phyloP scores from a whole-genome alignment of 192 early-diverging fungal species.

The Umbelopsis ramanniana region DNA sequence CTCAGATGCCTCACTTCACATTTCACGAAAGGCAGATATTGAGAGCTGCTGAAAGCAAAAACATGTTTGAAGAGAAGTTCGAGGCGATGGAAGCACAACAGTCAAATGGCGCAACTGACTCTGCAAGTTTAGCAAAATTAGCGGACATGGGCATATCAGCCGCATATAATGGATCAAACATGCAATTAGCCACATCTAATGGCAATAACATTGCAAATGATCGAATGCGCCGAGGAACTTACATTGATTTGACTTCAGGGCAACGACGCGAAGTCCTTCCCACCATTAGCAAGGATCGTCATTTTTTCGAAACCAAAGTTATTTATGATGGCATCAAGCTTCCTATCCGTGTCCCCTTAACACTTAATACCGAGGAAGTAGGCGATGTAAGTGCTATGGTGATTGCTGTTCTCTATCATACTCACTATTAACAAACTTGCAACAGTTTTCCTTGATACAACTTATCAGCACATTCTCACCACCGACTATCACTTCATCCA shows the following conservation, averaged over 20 bases:
- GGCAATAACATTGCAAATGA: not conserved
- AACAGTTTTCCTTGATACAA: conserved; percentile 81
- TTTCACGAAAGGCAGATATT: conserved; percentile 83
- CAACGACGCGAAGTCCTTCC: conserved; percentile 46
- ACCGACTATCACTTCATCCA: conserved; percentile 44
- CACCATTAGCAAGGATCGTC: conserved; percentile 80
- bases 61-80: conserved; percentile 87
- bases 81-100: conserved; percentile 11
- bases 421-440: not conserved
- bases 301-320: conserved; percentile 85
- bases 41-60: conserved; percentile 79
- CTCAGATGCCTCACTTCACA: conserved; percentile 77
- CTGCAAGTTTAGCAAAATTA: conserved; percentile 6
- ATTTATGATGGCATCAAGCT: conserved; percentile 85
- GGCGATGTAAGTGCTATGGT: conserved; percentile 71
- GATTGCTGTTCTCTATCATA: not conserved
- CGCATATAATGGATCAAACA: not conserved
- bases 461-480: conserved; percentile 79
- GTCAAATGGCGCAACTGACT: conserved; percentile 1
- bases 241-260: conserved; percentile 51
- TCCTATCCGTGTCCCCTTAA: conserved; percentile 86
- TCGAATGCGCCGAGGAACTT: conserved; percentile 50
- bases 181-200: not conserved
- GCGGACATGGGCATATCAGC: not conserved
- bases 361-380: conserved; percentile 86